Conservation (phyloP, 2,329 filamentous ascomycete genomes). For the Trichophyton benhamiae region DNA sequence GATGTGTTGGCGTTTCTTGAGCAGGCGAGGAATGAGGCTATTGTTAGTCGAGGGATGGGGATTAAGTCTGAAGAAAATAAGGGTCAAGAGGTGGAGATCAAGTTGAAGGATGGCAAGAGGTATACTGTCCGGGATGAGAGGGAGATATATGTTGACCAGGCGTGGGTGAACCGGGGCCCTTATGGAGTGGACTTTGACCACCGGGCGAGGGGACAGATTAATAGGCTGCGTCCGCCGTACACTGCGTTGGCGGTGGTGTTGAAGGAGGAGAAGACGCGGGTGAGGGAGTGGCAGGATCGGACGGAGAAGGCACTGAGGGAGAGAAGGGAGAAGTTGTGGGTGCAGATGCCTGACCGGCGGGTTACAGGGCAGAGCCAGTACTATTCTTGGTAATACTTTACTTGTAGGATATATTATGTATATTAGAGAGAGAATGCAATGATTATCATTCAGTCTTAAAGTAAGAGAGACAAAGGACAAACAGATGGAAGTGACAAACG, state of each 20-base stretch:
- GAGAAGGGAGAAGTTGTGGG: constrained; percentile 66
- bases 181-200: constrained; percentile 52
- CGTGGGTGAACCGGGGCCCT: constrained; percentile 74
- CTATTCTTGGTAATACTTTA: constrained; percentile 64
- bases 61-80: constrained; percentile 33
- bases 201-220: constrained; percentile 61
- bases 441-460: not conserved
- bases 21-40: constrained; percentile 66
- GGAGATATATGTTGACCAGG: constrained; percentile 80
- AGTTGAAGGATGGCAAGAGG: constrained; percentile 57
- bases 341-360: constrained; percentile 73
- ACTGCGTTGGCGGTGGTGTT: constrained; percentile 68
- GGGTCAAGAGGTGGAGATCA: constrained; percentile 2
- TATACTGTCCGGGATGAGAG: constrained; percentile 60
- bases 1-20: constrained; percentile 71
- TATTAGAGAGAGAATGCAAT: not conserved
- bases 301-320: constrained; percentile 66
- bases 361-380: constrained; percentile 77
- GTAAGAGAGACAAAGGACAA: not conserved
- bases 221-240: constrained; percentile 56
- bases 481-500: not conserved
- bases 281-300: constrained; percentile 66
- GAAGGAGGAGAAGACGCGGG: constrained; percentile 86
- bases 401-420: not conserved
- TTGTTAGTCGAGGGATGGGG: constrained; percentile 76